Evolutionary conservation across 1,284 basidiomycete genomes (phyloP), one percentile per base, ranked within the genome.

Genomic region (Lignosus rhinocerotis): DNA sequence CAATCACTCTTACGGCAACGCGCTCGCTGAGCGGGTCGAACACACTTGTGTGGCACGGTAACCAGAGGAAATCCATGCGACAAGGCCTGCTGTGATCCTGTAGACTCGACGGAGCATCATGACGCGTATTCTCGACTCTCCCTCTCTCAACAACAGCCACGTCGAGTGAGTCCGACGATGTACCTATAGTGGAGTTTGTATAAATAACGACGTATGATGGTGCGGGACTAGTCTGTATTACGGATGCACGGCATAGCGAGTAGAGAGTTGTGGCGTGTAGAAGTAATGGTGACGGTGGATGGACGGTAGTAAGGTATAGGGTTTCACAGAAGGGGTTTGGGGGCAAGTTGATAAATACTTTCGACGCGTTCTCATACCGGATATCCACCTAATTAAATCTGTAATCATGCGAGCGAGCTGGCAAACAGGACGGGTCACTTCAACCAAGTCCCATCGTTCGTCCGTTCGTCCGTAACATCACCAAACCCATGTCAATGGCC

Each of bases 201-300:
- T 38, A 59, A 73, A 12, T 51, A 43, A 50, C 45, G 47, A 49
- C 41, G 32, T 41, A 34, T 17, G 36, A 44, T 10, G 25, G 10
- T 48, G 39, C 36, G n/a, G 36, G 11, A n/a, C 36, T 50, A 52
- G 32, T 60, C 42, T 48, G 58, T 44, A 63, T 63, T 63, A 63
- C 36, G 55, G 52, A 48, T 57, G 50, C 49, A 42, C 51, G 50
- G 57, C 57, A 50, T 49, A 57, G 39, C 53, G 41, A 53, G 45
- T 45, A 46, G 7, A 12, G 11, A 30, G 11, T 12, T 14, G 14
- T 4, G 10, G 16, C 25, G 19, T 6, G 16, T 9, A 25, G 4
- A 32, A 49, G 47, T 9, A 31, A 34, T 6, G 48, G n/a, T 17
- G 21, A 41, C 8, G 25, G 14, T 14, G 49, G 17, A 4, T 14